Evolutionary conservation across 208 protist genomes (phyloP).

Genomic region (Acanthamoeba sp.): DNA sequence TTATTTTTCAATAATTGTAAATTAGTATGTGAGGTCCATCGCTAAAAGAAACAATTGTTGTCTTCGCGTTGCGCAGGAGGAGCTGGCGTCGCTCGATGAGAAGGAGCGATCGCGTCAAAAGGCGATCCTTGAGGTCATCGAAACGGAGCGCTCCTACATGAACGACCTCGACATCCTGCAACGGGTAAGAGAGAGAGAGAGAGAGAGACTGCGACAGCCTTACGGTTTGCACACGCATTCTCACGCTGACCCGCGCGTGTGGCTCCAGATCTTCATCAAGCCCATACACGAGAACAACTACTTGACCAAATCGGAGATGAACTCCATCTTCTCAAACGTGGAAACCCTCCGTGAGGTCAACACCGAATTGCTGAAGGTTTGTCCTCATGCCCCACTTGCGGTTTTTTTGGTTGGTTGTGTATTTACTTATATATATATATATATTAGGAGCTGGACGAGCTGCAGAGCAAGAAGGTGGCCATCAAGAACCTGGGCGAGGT

Average conservation of each 20-base stretch:
- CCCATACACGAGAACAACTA: constrained; percentile 5
- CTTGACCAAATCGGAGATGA: constrained; percentile 31
- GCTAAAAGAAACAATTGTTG: too few species aligned
- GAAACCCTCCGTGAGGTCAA: background rate
- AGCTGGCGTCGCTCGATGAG: background rate
- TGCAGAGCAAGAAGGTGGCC: constrained; percentile 15
- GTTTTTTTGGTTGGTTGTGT: too few species aligned
- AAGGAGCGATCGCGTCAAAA: constrained; percentile 1
- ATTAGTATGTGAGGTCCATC: too few species aligned
- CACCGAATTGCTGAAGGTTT: background rate
- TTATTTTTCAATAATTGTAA: background rate
- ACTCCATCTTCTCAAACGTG: constrained; percentile 14
- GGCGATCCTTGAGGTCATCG: constrained; percentile 42
- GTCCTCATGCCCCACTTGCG: background rate
- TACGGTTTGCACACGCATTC: too few species aligned
- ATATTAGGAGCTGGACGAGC: constrained; percentile 33
- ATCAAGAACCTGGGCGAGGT: constrained; percentile 19
- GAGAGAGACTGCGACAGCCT: background rate
- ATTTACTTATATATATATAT: too few species aligned
- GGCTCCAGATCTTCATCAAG: constrained; percentile 39
- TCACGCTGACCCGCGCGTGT: too few species aligned
- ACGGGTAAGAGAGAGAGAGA: background rate
- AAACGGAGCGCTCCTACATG: constrained; percentile 15
- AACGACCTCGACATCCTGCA: constrained; percentile 49
- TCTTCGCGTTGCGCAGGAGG: too few species aligned